Conservation (phyloP, 2,329 filamentous ascomycete genomes). For the Stemphylium beticola region DNA sequence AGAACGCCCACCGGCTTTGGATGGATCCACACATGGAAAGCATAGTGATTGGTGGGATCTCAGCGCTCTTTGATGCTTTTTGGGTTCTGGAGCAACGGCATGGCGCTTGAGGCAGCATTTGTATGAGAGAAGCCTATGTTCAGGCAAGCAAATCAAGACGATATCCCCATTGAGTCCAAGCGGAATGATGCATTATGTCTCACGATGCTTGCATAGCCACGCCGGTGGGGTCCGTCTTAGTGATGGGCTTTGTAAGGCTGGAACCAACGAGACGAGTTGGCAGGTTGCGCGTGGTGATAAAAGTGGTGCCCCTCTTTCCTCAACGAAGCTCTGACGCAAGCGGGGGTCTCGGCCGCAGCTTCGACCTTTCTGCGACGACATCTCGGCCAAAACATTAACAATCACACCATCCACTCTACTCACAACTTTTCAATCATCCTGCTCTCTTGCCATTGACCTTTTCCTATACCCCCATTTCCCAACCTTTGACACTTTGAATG, state of each 20-base stretch:
- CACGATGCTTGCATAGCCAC: constrained; percentile 5
- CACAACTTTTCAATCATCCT: constrained; percentile 16
- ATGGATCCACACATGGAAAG: constrained; percentile 28
- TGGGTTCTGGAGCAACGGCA: constrained; percentile 36
- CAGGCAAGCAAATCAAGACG: constrained; percentile 44
- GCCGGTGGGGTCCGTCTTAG: constrained; percentile 22
- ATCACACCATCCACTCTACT: constrained; percentile 15
- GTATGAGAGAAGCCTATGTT: constrained; percentile 34
- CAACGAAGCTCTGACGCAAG: constrained; percentile 33
- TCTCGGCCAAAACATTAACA: constrained; percentile 15
- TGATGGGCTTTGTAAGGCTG: constrained; percentile 34
- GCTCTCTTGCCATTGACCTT: constrained; percentile 25
- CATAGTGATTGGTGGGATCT: constrained; percentile 37
- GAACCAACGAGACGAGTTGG: constrained; percentile 28
- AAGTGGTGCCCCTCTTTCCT: constrained; percentile 22
- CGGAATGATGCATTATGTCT: constrained; percentile 11
- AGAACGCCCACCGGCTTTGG: constrained; percentile 27
- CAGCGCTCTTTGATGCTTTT: constrained; percentile 35
- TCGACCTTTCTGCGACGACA: constrained; percentile 15
- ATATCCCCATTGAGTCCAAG: constrained; percentile 34
- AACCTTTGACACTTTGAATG: constrained; percentile 14
- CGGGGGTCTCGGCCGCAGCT: constrained; percentile 29
- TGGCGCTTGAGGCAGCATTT: constrained; percentile 48
- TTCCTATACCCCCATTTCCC: constrained; percentile 9
- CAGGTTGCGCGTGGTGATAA: constrained; percentile 20